These are phyloP conservation scores for Harringtonia aguacate DNA, from an alignment of 2,329 filamentous ascomycete species.

Conservation along the genomic window DNA sequence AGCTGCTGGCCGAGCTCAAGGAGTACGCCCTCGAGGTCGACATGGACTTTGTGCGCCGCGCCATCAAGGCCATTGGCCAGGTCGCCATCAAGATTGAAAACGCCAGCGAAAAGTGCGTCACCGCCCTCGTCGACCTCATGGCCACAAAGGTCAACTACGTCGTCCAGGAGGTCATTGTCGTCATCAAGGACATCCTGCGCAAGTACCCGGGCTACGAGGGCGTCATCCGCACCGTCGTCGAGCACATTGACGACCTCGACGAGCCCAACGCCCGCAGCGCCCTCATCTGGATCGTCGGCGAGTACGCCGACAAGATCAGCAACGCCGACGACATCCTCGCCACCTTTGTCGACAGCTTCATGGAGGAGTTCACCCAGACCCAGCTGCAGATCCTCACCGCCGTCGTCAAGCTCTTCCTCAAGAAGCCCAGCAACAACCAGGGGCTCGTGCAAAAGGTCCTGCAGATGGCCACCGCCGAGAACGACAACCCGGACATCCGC, in stretches of 20 bases:
- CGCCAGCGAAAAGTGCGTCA: conserved; percentile 91
- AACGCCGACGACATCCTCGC: conserved; percentile 93
- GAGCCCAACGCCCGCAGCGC: conserved; percentile 85
- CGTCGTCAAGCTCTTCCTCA: conserved; percentile 93
- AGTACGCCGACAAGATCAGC: conserved; percentile 98
- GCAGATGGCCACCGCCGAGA: conserved; percentile 84
- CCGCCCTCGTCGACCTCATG: conserved; percentile 85
- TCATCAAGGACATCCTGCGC: conserved; percentile 96
- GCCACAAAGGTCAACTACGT: conserved; percentile 98
- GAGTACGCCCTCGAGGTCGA: conserved; percentile 97
- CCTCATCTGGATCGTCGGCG: conserved; percentile 96
- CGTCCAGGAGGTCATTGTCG: conserved; percentile 95
- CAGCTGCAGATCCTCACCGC: conserved; percentile 96
- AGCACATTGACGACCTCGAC: conserved; percentile 94
- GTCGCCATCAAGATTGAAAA: conserved; percentile 97
- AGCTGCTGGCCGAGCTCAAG: conserved; percentile 85
- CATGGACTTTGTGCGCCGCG: conserved; percentile 94
- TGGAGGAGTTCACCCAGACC: conserved; percentile 97
- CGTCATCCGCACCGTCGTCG: conserved; percentile 90
- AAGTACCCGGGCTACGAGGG: conserved; percentile 98
- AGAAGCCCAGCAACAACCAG: conserved; percentile 89
- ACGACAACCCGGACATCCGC: conserved; percentile 94
- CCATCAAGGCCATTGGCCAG: conserved; percentile 93
- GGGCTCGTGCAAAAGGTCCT: conserved; percentile 88
- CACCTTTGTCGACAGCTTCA: conserved; percentile 87